A percentile compares a stretch with the other conserved stretches of the same genome.
phyloP scores from a whole-genome alignment of 2,329 filamentous ascomycete species.

The Penicillium sp. region DNA sequence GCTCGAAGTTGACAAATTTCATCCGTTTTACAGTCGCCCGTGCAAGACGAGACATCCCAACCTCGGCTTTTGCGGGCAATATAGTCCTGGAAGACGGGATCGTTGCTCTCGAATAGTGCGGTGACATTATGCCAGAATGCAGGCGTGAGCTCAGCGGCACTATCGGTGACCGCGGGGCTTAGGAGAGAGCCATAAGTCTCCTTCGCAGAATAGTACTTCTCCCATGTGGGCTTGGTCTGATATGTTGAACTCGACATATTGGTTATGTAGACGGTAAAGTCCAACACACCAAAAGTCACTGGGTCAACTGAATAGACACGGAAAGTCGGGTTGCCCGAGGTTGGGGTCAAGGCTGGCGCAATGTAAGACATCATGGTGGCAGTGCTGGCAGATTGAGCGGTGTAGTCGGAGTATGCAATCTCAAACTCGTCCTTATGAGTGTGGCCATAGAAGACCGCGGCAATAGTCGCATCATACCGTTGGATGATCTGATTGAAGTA shows the following conservation, averaged over 20 bases:
- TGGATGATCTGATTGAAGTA: slow-evolving; percentile 25
- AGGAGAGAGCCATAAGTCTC: slow-evolving; percentile 56
- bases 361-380: slow-evolving; percentile 59
- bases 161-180: slow-evolving; percentile 47
- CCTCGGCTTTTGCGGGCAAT: slow-evolving; percentile 55
- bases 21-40: slow-evolving; percentile 46
- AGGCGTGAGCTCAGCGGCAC: slow-evolving; percentile 54
- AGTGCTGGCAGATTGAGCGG: slow-evolving; percentile 43
- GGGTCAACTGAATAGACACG: slow-evolving; percentile 62
- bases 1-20: slow-evolving; percentile 59
- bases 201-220: slow-evolving; percentile 59
- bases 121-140: slow-evolving; percentile 64
- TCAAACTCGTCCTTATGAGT: slow-evolving; percentile 25
- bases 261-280: slow-evolving; percentile 58
- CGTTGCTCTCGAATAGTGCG: slow-evolving; percentile 49
- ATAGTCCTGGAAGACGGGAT: slow-evolving; percentile 53
- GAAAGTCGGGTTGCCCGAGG: slow-evolving; percentile 59
- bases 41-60: slow-evolving; percentile 48
- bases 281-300: slow-evolving; percentile 58
- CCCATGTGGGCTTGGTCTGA: slow-evolving; percentile 55
- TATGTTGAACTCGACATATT: slow-evolving; percentile 54
- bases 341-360: slow-evolving; percentile 58
- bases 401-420: slow-evolving; percentile 56
- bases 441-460: slow-evolving; percentile 21
- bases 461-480: slow-evolving; percentile 22